Conservation (phyloP, 257 asterid genomes). For the Capsicum baccatum region DNA sequence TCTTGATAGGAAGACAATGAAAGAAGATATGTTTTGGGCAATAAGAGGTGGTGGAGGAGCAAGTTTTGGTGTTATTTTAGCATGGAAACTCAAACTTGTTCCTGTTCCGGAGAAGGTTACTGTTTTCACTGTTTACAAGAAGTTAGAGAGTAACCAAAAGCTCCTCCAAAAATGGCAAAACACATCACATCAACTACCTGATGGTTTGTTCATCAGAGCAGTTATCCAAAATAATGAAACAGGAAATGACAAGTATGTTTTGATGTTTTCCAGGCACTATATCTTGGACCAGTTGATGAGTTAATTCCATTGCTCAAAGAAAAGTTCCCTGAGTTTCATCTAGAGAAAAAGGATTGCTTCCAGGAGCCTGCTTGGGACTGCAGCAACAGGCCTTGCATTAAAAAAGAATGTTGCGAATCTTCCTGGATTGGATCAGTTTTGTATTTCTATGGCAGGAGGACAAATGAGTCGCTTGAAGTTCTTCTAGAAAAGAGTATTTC, state of each 20-base stretch:
- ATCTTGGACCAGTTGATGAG: neutral
- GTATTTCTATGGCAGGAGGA: neutral
- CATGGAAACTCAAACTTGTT: slow-evolving; percentile 9
- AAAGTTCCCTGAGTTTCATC: slow-evolving; percentile 1
- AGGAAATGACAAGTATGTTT: neutral
- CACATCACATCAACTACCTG: neutral
- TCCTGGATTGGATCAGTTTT: neutral
- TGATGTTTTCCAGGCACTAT: neutral
- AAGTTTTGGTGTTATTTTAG: slow-evolving; percentile 11
- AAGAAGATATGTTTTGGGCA: neutral
- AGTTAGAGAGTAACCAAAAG: neutral
- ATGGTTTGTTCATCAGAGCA: neutral
- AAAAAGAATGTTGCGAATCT: neutral
- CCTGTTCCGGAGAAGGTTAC: neutral
- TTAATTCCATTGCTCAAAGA: neutral
- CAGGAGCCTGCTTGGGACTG: neutral
- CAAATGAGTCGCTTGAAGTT: neutral
- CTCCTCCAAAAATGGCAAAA: neutral
- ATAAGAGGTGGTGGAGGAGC: slow-evolving; percentile 9
- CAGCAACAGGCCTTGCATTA: neutral
- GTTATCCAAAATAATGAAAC: neutral
- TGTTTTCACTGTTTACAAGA: neutral
- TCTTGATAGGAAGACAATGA: neutral
- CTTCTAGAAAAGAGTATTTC: neutral
- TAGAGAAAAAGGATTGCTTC: neutral